Evolutionary conservation across 345 rosid genomes (phyloP), one percentile per base, ranked within the genome.

Genomic region (Eutrema heterophyllum): DNA sequence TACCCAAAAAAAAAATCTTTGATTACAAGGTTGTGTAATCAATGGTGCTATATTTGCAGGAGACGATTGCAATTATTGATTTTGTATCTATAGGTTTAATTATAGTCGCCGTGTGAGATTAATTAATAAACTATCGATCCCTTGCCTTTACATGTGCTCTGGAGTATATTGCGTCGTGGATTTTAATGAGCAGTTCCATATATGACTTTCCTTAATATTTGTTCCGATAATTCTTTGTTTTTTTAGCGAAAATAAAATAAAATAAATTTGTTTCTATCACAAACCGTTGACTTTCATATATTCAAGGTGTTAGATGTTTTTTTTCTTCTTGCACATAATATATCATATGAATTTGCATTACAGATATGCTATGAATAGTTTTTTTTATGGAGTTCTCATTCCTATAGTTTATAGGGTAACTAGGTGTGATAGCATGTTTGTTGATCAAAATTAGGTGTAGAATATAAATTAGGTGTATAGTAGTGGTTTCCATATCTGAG

Each of bases 41-140:
- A 61, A 68, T 75, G 56, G 55, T 50, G 41, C 51, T 52, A 33
- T 75, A 51, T 75, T 52, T 59, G 46, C 46, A 58, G 67, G 18
- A 66, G 78, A 66, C 0, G 68, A 67, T 67, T 67, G 61, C 61
- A 75, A 67, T 74, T 15, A 74, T 60, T 65, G 30, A 12, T 30
- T 21, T 6, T 57, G 63, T 52, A 52, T 44, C 43, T 11, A 24
- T 61, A 44, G 69, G 69, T 68, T 24, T 68, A 75, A 68, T 68
- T 26, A 68, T 75, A 51, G 39, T 68, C 74, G 78, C 59, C 73
- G 68, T 67, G 73, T 74, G 73, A 67, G 68, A 56, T 36, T 74
- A 27, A 50, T 49, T 30, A 67, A 50, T 67, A 48, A 67, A 43
- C 54, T 40, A 46, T 49, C 8, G 41, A 60, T 68, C 56, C 61